Evolutionary conservation across 345 rosid genomes (phyloP).

Genomic region (Angophora floribunda): DNA sequence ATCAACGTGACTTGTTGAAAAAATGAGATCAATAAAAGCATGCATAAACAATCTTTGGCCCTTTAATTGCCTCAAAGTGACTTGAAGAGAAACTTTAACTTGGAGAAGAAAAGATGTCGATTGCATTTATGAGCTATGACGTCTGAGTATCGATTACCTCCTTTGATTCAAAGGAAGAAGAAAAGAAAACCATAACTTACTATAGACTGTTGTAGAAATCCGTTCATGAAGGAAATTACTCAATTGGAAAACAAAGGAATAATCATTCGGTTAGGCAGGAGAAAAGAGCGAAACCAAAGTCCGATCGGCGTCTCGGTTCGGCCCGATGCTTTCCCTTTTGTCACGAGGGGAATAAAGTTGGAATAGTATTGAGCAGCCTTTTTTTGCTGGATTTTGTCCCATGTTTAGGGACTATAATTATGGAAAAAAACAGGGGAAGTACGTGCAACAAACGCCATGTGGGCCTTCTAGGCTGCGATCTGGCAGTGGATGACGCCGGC

Average conservation of each 20-base stretch:
- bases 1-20: neutral
- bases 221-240: neutral
- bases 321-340: neutral
- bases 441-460: slow-evolving; percentile 49
- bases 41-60: neutral
- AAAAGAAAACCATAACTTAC: neutral
- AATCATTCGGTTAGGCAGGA: neutral
- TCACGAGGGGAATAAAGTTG: neutral
- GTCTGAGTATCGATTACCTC: neutral
- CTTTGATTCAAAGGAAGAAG: neutral
- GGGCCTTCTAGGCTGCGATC: slow-evolving; percentile 67
- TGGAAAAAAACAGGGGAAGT: slow-evolving; percentile 71
- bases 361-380: neutral
- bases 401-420: slow-evolving; percentile 63
- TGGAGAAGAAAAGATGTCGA: neutral
- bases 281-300: neutral
- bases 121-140: neutral
- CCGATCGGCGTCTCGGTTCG: neutral
- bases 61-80: neutral
- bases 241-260: neutral
- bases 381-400: neutral
- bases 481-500: slow-evolving; percentile 83
- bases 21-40: neutral
- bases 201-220: neutral
- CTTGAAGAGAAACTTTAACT: neutral